Percentiles rank a stretch among this genome's conserved stretches.
Evolutionary conservation across 225 moss, liverwort and hornwort genomes (phyloP).

Genomic region (Sphagnum tenellum): DNA sequence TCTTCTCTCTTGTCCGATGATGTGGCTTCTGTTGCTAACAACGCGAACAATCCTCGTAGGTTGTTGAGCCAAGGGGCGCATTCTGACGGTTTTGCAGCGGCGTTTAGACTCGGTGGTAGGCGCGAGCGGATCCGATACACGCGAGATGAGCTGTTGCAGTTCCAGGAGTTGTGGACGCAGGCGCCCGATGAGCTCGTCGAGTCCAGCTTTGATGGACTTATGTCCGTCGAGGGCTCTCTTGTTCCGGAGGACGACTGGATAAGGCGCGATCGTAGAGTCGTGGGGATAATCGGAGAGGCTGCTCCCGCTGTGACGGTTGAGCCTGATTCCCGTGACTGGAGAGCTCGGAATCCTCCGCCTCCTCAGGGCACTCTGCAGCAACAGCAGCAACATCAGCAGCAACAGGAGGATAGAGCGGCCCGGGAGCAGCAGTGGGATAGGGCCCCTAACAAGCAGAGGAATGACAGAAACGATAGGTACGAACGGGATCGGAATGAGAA

Average conservation of each 20-base stretch:
- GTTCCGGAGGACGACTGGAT: too few species aligned
- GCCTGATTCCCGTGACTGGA: not conserved
- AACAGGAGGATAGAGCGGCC: too few species aligned
- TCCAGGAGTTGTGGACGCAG: not conserved
- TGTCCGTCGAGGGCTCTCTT: not conserved
- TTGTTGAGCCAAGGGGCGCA: not conserved
- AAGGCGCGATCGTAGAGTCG: not conserved
- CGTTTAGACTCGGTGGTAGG: not conserved
- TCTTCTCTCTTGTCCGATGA: not conserved
- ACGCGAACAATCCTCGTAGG: not conserved
- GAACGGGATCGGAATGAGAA: slow-evolving; percentile 10
- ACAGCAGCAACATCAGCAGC: slow-evolving; percentile 10
- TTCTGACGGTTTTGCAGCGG: not conserved
- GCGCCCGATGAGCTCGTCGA: not conserved
- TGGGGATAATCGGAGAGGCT: not conserved
- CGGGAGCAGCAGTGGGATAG: not conserved
- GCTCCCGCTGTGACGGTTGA: not conserved
- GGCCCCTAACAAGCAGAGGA: slow-evolving; percentile 13
- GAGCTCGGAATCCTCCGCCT: not conserved
- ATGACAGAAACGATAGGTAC: slow-evolving; percentile 10
- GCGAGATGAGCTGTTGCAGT: not conserved
- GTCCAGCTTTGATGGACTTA: not conserved
- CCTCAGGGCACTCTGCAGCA: not conserved
- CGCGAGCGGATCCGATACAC: not conserved
- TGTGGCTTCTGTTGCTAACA: not conserved